Conservation (phyloP, 1,284 basidiomycete species). For the Austropuccinia psidii region DNA sequence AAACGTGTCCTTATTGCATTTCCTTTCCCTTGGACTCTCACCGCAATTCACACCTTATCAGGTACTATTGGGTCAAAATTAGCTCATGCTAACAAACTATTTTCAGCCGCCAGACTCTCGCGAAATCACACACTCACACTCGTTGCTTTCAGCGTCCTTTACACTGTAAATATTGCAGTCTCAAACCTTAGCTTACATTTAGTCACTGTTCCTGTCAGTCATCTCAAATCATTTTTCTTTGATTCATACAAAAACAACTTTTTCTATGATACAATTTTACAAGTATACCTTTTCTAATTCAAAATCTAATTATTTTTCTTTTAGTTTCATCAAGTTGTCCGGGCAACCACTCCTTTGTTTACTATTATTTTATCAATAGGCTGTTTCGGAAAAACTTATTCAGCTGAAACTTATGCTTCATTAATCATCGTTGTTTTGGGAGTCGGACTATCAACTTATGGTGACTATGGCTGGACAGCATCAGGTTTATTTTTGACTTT, state of each 20-base stretch:
- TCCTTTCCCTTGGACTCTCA: conserved; percentile 69
- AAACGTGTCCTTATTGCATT: conserved; percentile 79
- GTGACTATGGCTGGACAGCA: conserved; percentile 52
- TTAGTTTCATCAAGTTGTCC: conserved; percentile 88
- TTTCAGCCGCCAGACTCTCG: conserved; percentile 57
- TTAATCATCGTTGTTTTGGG: conserved; percentile 81
- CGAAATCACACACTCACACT: conserved; percentile 59
- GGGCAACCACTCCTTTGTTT: conserved; percentile 84
- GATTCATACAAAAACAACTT: background rate
- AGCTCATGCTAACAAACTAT: conserved; percentile 58
- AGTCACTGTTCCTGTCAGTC: conserved; percentile 75
- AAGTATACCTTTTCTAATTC: background rate
- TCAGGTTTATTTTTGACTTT: conserved; percentile 76
- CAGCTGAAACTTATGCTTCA: conserved; percentile 59
- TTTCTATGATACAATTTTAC: background rate
- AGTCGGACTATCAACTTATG: conserved; percentile 65
- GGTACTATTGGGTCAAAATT: conserved; percentile 69
- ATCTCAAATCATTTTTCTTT: background rate
- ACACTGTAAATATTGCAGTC: conserved; percentile 83
- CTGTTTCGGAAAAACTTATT: conserved; percentile 51
- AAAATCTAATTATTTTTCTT: background rate
- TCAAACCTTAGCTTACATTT: conserved; percentile 80
- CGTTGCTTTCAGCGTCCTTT: conserved; percentile 70
- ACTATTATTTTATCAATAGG: conserved; percentile 65
- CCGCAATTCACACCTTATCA: conserved; percentile 38